phyloP scores from a whole-genome alignment of 2,329 filamentous ascomycete species.

The Monilinia laxa region DNA sequence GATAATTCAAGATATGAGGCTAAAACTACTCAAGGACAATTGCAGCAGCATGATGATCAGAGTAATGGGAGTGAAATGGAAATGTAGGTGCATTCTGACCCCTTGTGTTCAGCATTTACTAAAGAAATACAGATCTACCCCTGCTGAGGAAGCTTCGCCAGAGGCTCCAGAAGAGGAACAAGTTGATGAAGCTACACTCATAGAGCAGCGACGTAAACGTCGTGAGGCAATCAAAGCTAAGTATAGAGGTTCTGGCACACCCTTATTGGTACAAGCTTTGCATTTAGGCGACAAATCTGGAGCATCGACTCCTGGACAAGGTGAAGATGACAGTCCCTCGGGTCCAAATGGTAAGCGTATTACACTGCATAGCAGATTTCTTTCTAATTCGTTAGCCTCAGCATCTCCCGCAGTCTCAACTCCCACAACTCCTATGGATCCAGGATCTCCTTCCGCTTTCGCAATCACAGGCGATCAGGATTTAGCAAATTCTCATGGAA shows the following conservation, averaged over 20 bases:
- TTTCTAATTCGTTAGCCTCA: slow-evolving; percentile 29
- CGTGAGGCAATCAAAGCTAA: slow-evolving; percentile 85
- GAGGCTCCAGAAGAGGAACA: slow-evolving; percentile 54
- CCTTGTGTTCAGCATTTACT: slow-evolving; percentile 21
- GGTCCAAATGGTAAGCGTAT: slow-evolving; percentile 42
- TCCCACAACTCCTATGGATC: slow-evolving; percentile 39
- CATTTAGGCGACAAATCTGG: slow-evolving; percentile 41
- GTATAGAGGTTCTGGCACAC: slow-evolving; percentile 68
- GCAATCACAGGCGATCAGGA: slow-evolving; percentile 66
- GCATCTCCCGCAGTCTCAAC: slow-evolving; percentile 41
- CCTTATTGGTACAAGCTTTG: slow-evolving; percentile 67
- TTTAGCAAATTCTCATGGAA: slow-evolving; percentile 60
- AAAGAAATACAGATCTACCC: slow-evolving; percentile 27
- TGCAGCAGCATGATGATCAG: slow-evolving; percentile 49
- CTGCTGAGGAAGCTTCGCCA: slow-evolving; percentile 40
- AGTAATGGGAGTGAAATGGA: slow-evolving; percentile 42
- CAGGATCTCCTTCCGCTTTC: slow-evolving; percentile 48
- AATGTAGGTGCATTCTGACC: slow-evolving; percentile 40
- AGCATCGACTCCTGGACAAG: slow-evolving; percentile 35
- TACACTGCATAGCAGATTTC: background rate
- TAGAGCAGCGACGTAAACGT: slow-evolving; percentile 80
- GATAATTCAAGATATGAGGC: slow-evolving; percentile 60
- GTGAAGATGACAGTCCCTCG: slow-evolving; percentile 33
- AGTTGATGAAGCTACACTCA: slow-evolving; percentile 78
- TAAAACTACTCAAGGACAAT: slow-evolving; percentile 66